Percentiles rank a stretch among this genome's conserved stretches.
Evolutionary conservation across 768 basidiomycete genomes (phyloP).

Genomic region (Suillus spraguei): DNA sequence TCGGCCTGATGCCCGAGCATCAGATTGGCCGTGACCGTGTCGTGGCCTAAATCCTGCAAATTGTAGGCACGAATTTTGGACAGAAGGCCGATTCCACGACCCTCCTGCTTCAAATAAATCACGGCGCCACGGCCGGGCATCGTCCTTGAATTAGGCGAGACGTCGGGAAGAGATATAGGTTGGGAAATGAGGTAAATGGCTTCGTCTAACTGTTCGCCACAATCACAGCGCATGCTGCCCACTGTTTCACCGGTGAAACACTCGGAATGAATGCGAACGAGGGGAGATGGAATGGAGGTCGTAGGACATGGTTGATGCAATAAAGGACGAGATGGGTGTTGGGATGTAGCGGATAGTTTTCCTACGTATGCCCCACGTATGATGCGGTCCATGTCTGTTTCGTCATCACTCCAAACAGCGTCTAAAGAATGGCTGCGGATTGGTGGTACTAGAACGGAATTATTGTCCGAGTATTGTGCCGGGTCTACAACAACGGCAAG

Average conservation of each 20-base stretch:
- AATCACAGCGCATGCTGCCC: slow-evolving; percentile 98
- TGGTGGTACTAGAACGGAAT: slow-evolving; percentile 42
- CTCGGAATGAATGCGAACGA: slow-evolving; percentile 96
- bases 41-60: slow-evolving; percentile 95
- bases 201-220: slow-evolving; percentile 97
- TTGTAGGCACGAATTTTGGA: slow-evolving; percentile 98
- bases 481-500: slow-evolving; percentile 94
- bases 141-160: slow-evolving; percentile 35
- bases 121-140: slow-evolving; percentile 91
- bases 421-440: slow-evolving; percentile 87
- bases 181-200: slow-evolving; percentile 88
- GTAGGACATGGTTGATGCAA: slow-evolving; percentile 16
- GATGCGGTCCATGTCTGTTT: slow-evolving; percentile 94
- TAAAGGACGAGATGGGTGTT: slow-evolving; percentile 43
- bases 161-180: slow-evolving; percentile 50
- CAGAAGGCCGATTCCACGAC: slow-evolving; percentile 92
- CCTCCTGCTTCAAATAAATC: slow-evolving; percentile 96
- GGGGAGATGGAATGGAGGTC: slow-evolving; percentile 60
- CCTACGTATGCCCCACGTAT: slow-evolving; percentile 94
- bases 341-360: slow-evolving; percentile 62
- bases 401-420: slow-evolving; percentile 77
- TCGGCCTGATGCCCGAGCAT: slow-evolving; percentile 95
- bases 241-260: slow-evolving; percentile 99
- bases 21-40: slow-evolving; percentile 97
- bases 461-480: slow-evolving; percentile 68